Evolutionary conservation across 805 yeast genomes (phyloP).

Genomic region (Saccharomycopsis fibuligera): DNA sequence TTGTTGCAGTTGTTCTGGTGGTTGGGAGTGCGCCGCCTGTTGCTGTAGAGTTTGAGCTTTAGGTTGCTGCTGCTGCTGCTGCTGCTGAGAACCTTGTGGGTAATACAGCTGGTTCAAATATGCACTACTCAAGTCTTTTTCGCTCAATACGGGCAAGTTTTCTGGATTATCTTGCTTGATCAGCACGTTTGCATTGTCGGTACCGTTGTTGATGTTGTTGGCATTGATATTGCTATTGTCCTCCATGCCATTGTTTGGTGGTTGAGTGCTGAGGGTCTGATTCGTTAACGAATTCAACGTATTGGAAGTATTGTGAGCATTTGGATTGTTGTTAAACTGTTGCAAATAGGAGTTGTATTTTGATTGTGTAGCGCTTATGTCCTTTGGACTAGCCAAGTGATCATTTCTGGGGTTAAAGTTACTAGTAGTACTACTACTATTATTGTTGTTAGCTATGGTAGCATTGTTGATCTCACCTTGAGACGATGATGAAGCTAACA

Average conservation of each 20-base stretch:
- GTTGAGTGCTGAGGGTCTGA: slow-evolving; percentile 5
- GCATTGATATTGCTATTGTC: background rate
- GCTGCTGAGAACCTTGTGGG: background rate
- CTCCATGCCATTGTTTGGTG: background rate
- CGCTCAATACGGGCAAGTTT: no score
- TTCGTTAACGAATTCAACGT: slow-evolving; percentile 15
- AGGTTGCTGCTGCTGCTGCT: background rate
- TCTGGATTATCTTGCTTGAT: no score
- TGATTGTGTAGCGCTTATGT: slow-evolving; percentile 1
- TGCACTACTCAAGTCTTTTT: no score
- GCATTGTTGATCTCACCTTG: background rate
- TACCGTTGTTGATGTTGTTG: background rate
- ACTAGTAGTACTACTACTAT: no score
- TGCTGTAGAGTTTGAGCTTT: background rate
- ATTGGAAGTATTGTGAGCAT: background rate
- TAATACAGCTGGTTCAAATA: background rate
- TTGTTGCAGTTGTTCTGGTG: background rate
- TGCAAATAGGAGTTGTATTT: slow-evolving; percentile 9
- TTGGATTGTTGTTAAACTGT: background rate
- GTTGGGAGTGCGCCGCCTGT: background rate
- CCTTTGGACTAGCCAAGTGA: no score
- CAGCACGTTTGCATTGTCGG: background rate
- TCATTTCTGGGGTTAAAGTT: no score
- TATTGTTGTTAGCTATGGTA: background rate
- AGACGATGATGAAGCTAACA: background rate